Evolutionary conservation across 306 rosid species (phyloP), one percentile per base, ranked within the genome.

Genomic region (Dryas octopetala): DNA sequence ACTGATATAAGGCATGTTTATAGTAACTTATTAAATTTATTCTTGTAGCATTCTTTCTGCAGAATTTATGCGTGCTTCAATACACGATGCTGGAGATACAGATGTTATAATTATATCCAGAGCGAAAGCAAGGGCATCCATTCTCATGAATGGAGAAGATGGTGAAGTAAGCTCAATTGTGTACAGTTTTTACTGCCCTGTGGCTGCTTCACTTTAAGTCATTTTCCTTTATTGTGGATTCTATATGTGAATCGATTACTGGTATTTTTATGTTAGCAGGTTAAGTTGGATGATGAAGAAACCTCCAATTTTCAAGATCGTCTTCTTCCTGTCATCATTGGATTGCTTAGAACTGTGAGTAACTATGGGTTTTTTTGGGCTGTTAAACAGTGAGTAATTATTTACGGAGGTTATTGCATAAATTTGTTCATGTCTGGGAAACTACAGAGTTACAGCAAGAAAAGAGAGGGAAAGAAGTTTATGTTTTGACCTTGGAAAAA

Each of bases 261-360:
- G 23, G 19, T 59, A 44, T 81, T 60, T 60, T 23, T 55, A 71
- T 77, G 58, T 81, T 63, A 55, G 78, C 96, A 96, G 99, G 87
- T 85, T 71, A 85, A 78, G 85, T 62, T 89, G 87, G 91, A 90
- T 50, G 96, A 95, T 75, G 98, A 95, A 83, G 99, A 92, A 82
- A 78, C 83, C 53, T 80, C 86, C 71, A 81, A 85, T 83, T 85
- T 89, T 78, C 88, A 85, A 58, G 98, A 96, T 66, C 84, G 86
- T 55, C 98, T 96, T 85, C 98, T 96, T 76, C 99, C 99, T 68
- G 79, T 86, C 66, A 89, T 89, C 50, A 88, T 96, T 85, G 99
- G 99, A 83, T 83, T 96, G 91, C 99, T 96, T 55, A 92, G 98
- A 91, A 96, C 98, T 1, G 99, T 96, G 86, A 92, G 99, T 89